Percentiles rank a stretch among this genome's conserved stretches.
phyloP scores from a whole-genome alignment of 768 basidiomycete genomes.

The Fomitopsis serialis region DNA sequence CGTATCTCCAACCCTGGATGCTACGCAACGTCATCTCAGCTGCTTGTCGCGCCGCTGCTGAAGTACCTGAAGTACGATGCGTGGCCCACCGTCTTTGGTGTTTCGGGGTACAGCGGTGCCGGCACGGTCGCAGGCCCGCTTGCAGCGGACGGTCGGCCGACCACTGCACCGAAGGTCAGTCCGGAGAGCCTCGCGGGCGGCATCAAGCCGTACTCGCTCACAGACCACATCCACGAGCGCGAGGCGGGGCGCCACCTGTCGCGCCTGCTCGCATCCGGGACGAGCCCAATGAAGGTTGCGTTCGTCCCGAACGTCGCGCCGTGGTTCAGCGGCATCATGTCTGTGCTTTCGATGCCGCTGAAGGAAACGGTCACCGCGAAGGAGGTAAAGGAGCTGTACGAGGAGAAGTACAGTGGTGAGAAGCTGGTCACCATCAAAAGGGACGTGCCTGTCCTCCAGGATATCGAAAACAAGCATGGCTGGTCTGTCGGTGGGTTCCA shows the following conservation, averaged over 20 bases:
- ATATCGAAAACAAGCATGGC: constrained; percentile 80
- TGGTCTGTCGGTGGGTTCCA: constrained; percentile 93
- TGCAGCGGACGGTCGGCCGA: constrained; percentile 62
- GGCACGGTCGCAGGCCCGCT: constrained; percentile 73
- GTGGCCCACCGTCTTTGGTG: constrained; percentile 82
- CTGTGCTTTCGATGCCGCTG: constrained; percentile 81
- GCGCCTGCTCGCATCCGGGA: constrained; percentile 37
- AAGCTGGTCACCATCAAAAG: constrained; percentile 62
- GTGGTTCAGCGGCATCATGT: constrained; percentile 96
- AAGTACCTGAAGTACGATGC: constrained; percentile 53
- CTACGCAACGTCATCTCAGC: constrained; percentile 89
- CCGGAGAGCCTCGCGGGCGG: constrained; percentile 71
- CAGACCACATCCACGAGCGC: constrained; percentile 98
- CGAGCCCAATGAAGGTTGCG: constrained; percentile 50
- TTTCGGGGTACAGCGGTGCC: constrained; percentile 94
- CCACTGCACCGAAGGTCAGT: constrained; percentile 77
- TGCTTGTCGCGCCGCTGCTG: constrained; percentile 87
- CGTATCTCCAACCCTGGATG: constrained; percentile 97
- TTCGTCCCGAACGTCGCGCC: constrained; percentile 86
- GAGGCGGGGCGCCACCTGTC: constrained; percentile 87
- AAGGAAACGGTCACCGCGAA: constrained; percentile 58
- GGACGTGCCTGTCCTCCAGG: constrained; percentile 66
- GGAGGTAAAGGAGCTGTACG: constrained; percentile 70
- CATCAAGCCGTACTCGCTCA: constrained; percentile 82
- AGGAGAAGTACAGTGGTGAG: constrained; percentile 73